Conservation (phyloP, 2,329 filamentous ascomycete species). For the Domatiomyces globalis region DNA sequence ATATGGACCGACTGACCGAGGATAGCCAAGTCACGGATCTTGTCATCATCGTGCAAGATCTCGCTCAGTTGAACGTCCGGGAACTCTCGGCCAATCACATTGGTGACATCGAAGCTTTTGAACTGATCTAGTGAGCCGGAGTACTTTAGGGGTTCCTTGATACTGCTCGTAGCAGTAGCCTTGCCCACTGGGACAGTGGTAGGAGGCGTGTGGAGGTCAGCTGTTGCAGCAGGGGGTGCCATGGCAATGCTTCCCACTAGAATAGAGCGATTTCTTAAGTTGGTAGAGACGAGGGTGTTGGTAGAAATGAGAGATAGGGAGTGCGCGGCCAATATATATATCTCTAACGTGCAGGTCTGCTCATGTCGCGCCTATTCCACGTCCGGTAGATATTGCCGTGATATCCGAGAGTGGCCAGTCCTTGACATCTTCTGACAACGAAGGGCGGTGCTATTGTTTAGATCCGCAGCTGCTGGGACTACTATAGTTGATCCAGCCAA, state of each 20-base stretch:
- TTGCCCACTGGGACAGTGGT: background rate
- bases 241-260: background rate
- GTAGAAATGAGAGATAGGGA: background rate
- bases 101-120: constrained; percentile 28
- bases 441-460: background rate
- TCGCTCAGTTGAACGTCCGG: constrained; percentile 34
- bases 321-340: background rate
- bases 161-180: background rate
- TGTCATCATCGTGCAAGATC: constrained; percentile 48
- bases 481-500: background rate
- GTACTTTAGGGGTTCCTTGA: constrained; percentile 7
- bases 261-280: background rate
- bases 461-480: background rate
- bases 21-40: constrained; percentile 52
- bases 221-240: background rate
- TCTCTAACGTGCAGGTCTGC: too few species aligned
- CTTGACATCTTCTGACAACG: too few species aligned
- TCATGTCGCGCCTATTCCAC: too few species aligned
- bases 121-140: constrained; percentile 11
- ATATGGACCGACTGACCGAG: constrained; percentile 35
- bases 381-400: too few species aligned
- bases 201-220: background rate
- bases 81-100: constrained; percentile 38
- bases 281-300: background rate
- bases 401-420: too few species aligned